phyloP scores from a whole-genome alignment of 2,329 filamentous ascomycete genomes.

The Domatiomyces catenatus region DNA sequence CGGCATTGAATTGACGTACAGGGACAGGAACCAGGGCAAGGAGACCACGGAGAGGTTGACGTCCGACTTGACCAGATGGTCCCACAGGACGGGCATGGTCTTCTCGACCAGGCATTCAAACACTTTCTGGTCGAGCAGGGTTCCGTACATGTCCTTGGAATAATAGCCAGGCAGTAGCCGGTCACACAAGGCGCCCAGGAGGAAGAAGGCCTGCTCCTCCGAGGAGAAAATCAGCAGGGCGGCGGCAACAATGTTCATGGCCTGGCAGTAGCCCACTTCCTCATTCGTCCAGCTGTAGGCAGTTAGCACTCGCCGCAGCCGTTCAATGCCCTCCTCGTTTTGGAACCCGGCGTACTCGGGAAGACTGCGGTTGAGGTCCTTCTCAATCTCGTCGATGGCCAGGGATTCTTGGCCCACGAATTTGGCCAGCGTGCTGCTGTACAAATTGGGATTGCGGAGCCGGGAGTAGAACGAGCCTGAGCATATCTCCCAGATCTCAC shows the following conservation, averaged over 20 bases:
- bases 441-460: conserved; percentile 70
- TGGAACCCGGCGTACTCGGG: conserved; percentile 97
- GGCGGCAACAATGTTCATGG: conserved; percentile 98
- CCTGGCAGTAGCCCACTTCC: conserved; percentile 95
- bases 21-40: conserved; percentile 89
- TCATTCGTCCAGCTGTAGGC: conserved; percentile 96
- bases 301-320: conserved; percentile 76
- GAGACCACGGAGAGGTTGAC: conserved; percentile 96
- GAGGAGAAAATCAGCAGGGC: conserved; percentile 98
- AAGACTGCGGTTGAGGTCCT: conserved; percentile 88
- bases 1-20: conserved; percentile 99
- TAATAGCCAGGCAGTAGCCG: conserved; percentile 91
- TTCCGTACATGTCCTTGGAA: conserved; percentile 98
- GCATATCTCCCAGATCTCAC: conserved; percentile 90
- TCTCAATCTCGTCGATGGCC: conserved; percentile 97
- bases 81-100: conserved; percentile 97
- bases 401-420: conserved; percentile 76
- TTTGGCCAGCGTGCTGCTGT: conserved; percentile 67
- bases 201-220: conserved; percentile 85
- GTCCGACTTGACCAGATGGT: conserved; percentile 91
- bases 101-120: conserved; percentile 97
- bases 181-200: conserved; percentile 82
- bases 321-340: conserved; percentile 82
- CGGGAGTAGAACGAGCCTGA: conserved; percentile 82
- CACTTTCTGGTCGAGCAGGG: conserved; percentile 86